Base-by-base conservation (phyloP, 768 basidiomycete genomes). In the Russula sp. region DNA sequence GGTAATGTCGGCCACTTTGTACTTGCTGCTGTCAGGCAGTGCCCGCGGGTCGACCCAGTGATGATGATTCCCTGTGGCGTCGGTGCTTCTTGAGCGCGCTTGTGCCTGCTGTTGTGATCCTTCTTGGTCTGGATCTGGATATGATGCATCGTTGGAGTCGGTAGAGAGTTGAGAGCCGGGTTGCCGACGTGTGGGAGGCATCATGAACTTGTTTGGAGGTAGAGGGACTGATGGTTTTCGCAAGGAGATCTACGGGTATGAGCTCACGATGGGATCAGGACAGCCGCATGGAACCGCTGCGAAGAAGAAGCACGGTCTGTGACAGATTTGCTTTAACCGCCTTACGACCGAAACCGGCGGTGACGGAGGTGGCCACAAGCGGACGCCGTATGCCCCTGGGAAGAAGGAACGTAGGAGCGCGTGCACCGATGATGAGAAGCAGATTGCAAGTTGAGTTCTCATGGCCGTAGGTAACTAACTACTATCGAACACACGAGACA, bases 1-100 rank as follows among this genome's bases (percentile, higher is more conserved):
- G n/a, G 74, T 70, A 67, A 87, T 83, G 34, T 75, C 70, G 22
- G 82, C 78, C 36, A 79, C 75, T 66, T 86, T 81, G 25, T 47
- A 36, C 39, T 79, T 16, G 25, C 25, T 29, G 25, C 25, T 29
- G 25, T 29, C 25, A 29, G 25, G 25, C 1, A 29, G 25, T 29
- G 25, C 25, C 25, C 25, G 25, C 25, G 25, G 25, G 25, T 29
- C 25, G 25, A 29, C 25, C 25, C 25, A 29, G 25, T 29, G 3
- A 29, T 29, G 25, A 29, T 3, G 25, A n/a, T n/a, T 29, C 25
- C 25, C 25, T n/a, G 25, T 3, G 25, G 25, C 25, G 3, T 29
- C 25, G 3, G 25, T 1, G 25, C 25, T 29, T 29, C 25, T 29
- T 3, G 25, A 29, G 25, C 25, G 3, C 25, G 25, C 25, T 29